Conservation (phyloP, 331 rosid species). For the Arachis monticola region DNA sequence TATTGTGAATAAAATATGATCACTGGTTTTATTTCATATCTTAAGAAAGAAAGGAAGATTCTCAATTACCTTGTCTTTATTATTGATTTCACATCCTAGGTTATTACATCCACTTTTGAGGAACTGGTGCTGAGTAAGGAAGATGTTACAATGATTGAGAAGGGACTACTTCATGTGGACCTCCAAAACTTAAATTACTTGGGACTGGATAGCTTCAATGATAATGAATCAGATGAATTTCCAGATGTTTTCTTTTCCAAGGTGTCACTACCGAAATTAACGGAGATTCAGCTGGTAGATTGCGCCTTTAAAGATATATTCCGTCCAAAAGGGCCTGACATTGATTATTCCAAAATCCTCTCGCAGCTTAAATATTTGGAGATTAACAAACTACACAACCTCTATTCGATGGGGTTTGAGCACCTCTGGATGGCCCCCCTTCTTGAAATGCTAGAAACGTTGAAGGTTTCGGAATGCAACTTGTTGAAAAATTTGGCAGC, state of each 20-base stretch:
- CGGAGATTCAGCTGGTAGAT: not conserved
- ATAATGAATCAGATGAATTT: not conserved
- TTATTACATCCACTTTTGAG: not conserved
- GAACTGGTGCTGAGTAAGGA: not conserved
- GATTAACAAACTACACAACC: not conserved
- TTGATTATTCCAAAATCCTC: not conserved
- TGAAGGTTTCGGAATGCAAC: not conserved
- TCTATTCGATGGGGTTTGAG: slow-evolving; percentile 23
- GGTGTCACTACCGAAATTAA: not conserved
- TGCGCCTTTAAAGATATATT: slow-evolving; percentile 8
- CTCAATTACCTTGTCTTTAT: no score
- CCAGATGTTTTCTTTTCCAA: not conserved
- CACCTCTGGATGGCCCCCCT: slow-evolving; percentile 3
- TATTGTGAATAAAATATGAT: no score
- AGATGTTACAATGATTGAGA: slow-evolving; percentile 20
- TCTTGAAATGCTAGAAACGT: not conserved
- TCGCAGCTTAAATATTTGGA: not conserved
- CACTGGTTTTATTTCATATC: no score
- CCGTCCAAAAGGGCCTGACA: not conserved
- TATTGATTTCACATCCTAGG: slow-evolving; percentile 6
- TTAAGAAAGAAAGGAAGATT: no score
- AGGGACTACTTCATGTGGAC: slow-evolving; percentile 6
- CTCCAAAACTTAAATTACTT: not conserved
- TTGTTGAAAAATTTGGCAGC: not conserved
- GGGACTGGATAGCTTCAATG: not conserved